These are phyloP conservation scores for Agrostemma githago DNA, from an alignment of 148 eudicot species.

Conservation along the genomic window DNA sequence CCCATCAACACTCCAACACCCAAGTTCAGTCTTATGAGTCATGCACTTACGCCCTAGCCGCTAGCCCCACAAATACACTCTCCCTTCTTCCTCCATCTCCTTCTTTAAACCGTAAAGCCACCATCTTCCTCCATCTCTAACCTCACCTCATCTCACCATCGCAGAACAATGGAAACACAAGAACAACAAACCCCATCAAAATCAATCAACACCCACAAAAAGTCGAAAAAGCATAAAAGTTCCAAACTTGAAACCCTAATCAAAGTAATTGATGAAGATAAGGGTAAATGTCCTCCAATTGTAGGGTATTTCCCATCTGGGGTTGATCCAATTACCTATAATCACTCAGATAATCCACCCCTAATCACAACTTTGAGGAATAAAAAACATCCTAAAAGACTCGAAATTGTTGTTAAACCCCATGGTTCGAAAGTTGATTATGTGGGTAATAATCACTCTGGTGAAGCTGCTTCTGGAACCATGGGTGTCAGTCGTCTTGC, in stretches of 20 bases:
- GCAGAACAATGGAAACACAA: constrained; percentile 22
- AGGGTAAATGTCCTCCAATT: constrained; percentile 39
- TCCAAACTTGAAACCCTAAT: constrained; percentile 11
- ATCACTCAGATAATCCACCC: constrained; percentile 7
- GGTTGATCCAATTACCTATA: constrained; percentile 31
- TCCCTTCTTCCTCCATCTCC: not conserved
- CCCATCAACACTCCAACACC: too few species aligned
- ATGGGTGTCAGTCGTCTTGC: constrained; percentile 58
- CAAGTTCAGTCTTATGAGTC: too few species aligned
- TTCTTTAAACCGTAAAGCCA: not conserved
- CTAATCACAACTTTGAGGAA: constrained; percentile 33
- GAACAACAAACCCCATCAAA: constrained; percentile 4
- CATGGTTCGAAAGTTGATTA: constrained; percentile 38
- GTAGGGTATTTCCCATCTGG: constrained; percentile 65
- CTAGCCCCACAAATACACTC: too few species aligned
- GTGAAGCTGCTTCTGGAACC: constrained; percentile 61
- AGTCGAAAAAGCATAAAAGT: constrained; percentile 18
- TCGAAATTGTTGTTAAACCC: constrained; percentile 52
- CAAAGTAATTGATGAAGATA: constrained; percentile 23
- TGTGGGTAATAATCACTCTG: constrained; percentile 47
- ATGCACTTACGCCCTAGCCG: too few species aligned
- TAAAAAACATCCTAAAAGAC: constrained; percentile 31
- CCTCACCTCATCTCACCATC: not conserved
- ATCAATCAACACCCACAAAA: constrained; percentile 18
- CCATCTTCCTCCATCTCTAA: not conserved